These are phyloP conservation scores for Haematococcus sp. DNA, from an alignment of 139 green algal genomes.

Conservation along the genomic window DNA sequence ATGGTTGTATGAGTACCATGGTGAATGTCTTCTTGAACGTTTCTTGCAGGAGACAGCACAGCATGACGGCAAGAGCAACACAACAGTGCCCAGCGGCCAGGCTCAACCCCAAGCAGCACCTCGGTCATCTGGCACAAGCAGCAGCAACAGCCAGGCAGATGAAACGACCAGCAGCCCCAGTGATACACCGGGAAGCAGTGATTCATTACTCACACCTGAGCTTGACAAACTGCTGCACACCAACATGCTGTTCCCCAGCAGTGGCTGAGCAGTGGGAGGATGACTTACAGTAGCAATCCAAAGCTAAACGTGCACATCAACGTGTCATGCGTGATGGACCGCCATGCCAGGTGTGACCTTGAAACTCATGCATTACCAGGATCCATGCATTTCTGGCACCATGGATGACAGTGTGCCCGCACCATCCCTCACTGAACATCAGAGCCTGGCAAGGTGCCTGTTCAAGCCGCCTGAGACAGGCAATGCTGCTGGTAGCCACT, in stretches of 20 bases:
- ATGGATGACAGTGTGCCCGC: no score
- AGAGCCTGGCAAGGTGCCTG: no score
- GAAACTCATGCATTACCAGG: background rate
- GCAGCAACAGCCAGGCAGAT: no score
- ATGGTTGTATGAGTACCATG: background rate
- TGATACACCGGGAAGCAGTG: no score
- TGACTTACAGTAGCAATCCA: background rate
- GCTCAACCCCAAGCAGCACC: background rate
- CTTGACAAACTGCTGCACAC: background rate
- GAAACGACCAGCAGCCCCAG: no score
- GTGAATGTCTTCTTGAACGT: background rate
- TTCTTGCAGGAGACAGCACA: background rate
- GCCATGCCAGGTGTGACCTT: background rate
- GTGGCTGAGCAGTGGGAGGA: background rate
- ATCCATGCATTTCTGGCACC: no score
- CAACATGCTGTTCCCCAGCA: conserved; percentile 1
- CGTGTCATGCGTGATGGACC: background rate
- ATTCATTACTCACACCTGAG: background rate
- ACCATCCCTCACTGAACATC: no score
- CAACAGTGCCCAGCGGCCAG: background rate
- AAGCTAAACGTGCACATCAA: background rate
- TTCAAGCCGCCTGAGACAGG: no score
- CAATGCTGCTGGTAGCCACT: no score
- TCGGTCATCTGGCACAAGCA: no score
- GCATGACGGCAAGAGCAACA: background rate